Base-by-base conservation (phyloP, 257 asterid genomes). In the Cynanchum wilfordii region DNA sequence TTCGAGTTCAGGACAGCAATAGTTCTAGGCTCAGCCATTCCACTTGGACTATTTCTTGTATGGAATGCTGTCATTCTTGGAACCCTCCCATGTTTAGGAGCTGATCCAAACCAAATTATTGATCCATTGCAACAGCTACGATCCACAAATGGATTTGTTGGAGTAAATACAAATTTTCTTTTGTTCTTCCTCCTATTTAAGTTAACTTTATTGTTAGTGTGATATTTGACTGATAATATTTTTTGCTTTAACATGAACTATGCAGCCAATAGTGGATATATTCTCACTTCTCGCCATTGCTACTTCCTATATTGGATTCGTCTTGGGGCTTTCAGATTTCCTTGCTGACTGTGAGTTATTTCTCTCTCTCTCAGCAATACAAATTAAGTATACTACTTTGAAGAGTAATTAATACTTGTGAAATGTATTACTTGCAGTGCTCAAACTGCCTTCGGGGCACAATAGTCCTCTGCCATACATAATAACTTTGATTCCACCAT, bases 61-160 rank as follows among this genome's bases (percentile, higher is more conserved):
- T 93, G 98, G 98, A 82, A 93, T 42, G 98, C 89, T 5, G 98
- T 91, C 57, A 89, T 93, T 77, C 97, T 93, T 69, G 98, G 98
- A 71, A 86, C 89, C 73, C 80, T 89, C 33, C 22, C 86, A 44
- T 36, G 82, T 75, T 77, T 86, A 62, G 94, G 74, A 73, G 82
- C 78, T 29, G 84, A 84, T 27, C 64, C 85, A 45, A 81, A 60
- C 50, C 75, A 77, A 27, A 67, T 82, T 66, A 70, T 78, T 0
- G 96, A 93, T 64, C 97, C 98, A 55, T 82, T 90, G 70, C 90
- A 86, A 64, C 89, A 77, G 74, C 55, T 93, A 80, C 89, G 92
- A 72, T 81, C 97, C 25, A 72, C 84, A 45, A 91, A 82, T 75
- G 94, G 87, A 72, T 80, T 87, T 71, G 90, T 93, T 73, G 98